These are phyloP conservation scores for Russula griseocarnosa DNA, from an alignment of 768 basidiomycete species.

Conservation along the genomic window DNA sequence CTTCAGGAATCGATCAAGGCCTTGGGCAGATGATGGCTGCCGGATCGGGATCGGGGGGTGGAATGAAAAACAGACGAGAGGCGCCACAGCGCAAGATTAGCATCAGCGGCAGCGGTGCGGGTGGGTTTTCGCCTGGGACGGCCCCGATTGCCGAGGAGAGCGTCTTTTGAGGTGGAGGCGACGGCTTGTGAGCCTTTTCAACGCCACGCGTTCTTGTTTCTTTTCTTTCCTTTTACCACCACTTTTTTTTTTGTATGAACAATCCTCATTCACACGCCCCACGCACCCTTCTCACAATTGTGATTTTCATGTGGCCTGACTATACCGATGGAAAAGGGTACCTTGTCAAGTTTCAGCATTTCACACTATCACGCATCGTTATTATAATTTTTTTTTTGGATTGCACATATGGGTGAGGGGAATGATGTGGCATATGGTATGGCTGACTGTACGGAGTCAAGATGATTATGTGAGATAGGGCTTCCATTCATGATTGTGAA, in stretches of 20 bases:
- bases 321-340: background rate
- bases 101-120: constrained; percentile 34
- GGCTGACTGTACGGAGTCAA: constrained; percentile 12
- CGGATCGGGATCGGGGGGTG: constrained; percentile 29
- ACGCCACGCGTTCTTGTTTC: background rate
- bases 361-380: background rate
- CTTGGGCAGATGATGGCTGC: constrained; percentile 24
- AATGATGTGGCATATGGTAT: background rate
- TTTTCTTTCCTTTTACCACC: background rate
- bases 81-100: constrained; percentile 35
- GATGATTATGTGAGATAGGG: constrained; percentile 14
- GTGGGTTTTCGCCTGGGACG: constrained; percentile 26
- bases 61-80: constrained; percentile 32
- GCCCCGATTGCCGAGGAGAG: constrained; percentile 30
- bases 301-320: background rate
- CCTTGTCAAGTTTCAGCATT: background rate
- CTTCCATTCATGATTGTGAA: constrained; percentile 25
- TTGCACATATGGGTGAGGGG: background rate
- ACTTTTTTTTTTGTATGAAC: background rate
- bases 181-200: background rate
- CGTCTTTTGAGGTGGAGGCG: constrained; percentile 15
- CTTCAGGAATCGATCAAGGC: constrained; percentile 23
- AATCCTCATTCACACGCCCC: constrained; percentile 2
- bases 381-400: background rate
- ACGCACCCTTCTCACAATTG: constrained; percentile 1